Evolutionary conservation across 345 rosid genomes (phyloP).

Genomic region (Turritis glabra): DNA sequence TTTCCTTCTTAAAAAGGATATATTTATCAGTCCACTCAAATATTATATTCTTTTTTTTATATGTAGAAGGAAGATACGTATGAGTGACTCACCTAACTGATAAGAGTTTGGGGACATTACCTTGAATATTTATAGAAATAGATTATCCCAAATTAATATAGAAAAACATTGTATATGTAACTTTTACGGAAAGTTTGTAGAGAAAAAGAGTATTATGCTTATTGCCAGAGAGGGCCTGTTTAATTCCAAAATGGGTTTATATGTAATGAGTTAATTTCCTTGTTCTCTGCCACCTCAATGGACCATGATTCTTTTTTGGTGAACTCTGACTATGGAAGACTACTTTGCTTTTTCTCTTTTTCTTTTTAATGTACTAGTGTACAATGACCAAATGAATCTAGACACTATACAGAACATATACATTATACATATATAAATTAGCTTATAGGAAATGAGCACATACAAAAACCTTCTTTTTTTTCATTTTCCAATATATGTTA

Average conservation of each 20-base stretch:
- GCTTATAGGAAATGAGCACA: background rate
- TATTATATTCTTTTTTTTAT: background rate
- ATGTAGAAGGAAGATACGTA: conserved; percentile 7
- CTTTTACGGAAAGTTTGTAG: background rate
- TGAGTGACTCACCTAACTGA: conserved; percentile 39
- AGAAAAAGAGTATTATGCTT: background rate
- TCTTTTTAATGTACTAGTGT: background rate
- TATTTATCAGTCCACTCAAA: background rate
- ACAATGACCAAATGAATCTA: background rate
- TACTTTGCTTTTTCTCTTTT: background rate
- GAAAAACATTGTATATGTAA: background rate
- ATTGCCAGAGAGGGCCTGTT: background rate
- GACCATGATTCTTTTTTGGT: background rate
- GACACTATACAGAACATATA: background rate
- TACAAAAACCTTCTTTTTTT: background rate
- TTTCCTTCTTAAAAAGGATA: background rate
- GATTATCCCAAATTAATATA: background rate
- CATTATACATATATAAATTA: background rate
- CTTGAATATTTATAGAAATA: background rate
- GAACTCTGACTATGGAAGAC: too few relatives aligned
- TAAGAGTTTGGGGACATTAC: background rate
- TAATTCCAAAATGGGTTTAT: background rate
- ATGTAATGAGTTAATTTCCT: too few relatives aligned
- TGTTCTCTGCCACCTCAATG: too few relatives aligned
- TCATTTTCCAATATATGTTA: background rate